Evolutionary conservation across 306 rosid genomes (phyloP).

Genomic region (Senna siamea): DNA sequence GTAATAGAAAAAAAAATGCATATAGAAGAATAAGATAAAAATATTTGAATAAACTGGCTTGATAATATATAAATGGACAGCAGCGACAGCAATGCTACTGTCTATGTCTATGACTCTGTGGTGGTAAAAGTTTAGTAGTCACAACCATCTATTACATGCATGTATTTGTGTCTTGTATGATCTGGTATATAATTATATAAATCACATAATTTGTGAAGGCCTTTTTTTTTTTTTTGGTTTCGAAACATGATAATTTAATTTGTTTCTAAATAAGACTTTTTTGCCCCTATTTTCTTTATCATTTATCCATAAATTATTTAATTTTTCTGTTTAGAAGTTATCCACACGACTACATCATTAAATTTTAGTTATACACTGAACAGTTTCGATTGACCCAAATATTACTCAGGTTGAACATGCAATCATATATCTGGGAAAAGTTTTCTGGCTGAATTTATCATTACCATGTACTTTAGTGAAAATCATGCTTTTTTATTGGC

Average conservation of each 20-base stretch:
- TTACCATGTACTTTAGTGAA: conserved; percentile 12
- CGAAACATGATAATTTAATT: conserved; percentile 8
- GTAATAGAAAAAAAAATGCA: background rate
- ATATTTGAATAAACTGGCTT: background rate
- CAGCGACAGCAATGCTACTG: conserved; percentile 7
- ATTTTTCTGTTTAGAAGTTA: background rate
- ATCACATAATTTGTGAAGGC: conserved; percentile 17
- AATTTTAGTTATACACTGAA: background rate
- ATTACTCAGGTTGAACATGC: conserved; percentile 18
- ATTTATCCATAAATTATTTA: background rate
- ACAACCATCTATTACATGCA: no score
- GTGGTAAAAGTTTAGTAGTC: no score
- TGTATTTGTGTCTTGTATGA: conserved; percentile 7
- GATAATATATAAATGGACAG: conserved; percentile 8
- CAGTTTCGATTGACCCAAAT: background rate
- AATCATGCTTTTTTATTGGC: conserved; percentile 12
- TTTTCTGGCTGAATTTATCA: conserved; percentile 19
- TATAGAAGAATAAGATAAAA: conserved; percentile 26
- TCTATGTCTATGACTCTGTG: background rate
- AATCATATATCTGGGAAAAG: conserved; percentile 20
- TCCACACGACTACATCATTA: background rate
- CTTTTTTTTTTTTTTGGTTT: background rate
- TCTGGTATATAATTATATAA: conserved; percentile 11
- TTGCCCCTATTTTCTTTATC: background rate
- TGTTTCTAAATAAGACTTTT: conserved; percentile 17